Evolutionary conservation across 2,329 filamentous ascomycete species (phyloP).

Genomic region (Diplocarpon mali): DNA sequence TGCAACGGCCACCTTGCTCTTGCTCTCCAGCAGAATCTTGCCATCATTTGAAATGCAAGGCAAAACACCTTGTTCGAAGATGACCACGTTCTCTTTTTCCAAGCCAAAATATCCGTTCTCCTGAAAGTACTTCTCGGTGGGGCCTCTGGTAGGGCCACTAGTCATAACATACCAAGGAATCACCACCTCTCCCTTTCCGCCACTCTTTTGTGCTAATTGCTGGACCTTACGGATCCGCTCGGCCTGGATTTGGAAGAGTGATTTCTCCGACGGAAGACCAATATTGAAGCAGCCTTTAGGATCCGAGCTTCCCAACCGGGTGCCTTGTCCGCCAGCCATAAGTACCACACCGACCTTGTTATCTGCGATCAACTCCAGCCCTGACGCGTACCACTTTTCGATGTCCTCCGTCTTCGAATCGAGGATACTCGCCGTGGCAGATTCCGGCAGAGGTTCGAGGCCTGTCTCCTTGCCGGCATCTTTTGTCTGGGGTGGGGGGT

Average conservation of each 20-base stretch:
- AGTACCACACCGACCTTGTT: conserved; percentile 77
- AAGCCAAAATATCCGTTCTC: conserved; percentile 87
- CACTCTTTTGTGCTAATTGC: conserved; percentile 62
- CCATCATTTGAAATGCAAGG: conserved; percentile 96
- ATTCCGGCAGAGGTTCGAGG: conserved; percentile 80
- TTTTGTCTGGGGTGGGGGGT: conserved; percentile 52
- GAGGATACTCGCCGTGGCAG: conserved; percentile 79
- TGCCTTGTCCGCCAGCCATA: conserved; percentile 96
- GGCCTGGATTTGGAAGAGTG: conserved; percentile 93
- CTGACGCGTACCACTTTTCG: conserved; percentile 69
- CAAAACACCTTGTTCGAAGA: conserved; percentile 95
- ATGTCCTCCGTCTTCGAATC: conserved; percentile 74
- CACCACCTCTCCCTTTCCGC: conserved; percentile 43
- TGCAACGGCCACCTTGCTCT: conserved; percentile 83
- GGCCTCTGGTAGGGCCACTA: conserved; percentile 80
- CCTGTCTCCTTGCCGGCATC: conserved; percentile 23
- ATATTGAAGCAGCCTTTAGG: conserved; percentile 98
- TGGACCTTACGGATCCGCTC: conserved; percentile 87
- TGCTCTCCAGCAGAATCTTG: conserved; percentile 89
- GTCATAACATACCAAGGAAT: conserved; percentile 99
- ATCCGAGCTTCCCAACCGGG: conserved; percentile 82
- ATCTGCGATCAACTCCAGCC: conserved; percentile 52
- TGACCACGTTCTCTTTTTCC: conserved; percentile 69
- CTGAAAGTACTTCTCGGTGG: conserved; percentile 89
- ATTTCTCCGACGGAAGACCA: conserved; percentile 83